Conservation (phyloP, 2,329 filamentous ascomycete species). For the Cladobotryum mycophilum region DNA sequence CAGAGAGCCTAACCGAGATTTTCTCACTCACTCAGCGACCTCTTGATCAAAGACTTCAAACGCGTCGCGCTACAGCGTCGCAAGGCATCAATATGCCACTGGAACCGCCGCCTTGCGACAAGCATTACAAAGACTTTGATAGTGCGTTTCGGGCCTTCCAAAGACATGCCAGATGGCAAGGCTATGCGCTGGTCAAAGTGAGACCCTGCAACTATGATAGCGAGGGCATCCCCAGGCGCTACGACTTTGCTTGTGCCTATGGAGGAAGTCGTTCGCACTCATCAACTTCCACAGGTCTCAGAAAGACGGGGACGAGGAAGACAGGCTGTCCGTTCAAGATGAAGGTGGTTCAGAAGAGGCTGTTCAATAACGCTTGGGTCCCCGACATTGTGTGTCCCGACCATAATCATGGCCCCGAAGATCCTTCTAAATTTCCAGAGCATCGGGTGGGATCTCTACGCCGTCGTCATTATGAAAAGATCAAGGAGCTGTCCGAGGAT, state of each 20-base stretch:
- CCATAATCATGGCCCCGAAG: background rate
- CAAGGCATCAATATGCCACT: slow-evolving; percentile 1
- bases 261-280: slow-evolving; percentile 1
- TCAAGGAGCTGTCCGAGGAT: background rate
- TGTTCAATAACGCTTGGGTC: background rate
- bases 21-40: background rate
- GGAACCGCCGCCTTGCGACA: slow-evolving; percentile 2
- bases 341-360: slow-evolving; percentile 6
- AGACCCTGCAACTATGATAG: background rate
- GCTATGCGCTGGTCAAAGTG: slow-evolving; percentile 4
- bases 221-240: slow-evolving; percentile 1
- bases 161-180: background rate
- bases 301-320: background rate
- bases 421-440: background rate
- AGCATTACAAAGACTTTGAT: background rate
- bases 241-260: slow-evolving; percentile 5
- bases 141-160: slow-evolving; percentile 1
- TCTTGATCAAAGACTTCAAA: background rate
- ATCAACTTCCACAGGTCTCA: background rate
- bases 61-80: background rate
- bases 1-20: background rate
- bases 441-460: background rate
- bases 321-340: slow-evolving; percentile 8
- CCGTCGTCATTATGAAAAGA: background rate
- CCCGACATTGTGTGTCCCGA: background rate